Base-by-base conservation (phyloP, 495 filamentous ascomycete genomes). In the Aspergillus carlsbadensis region DNA sequence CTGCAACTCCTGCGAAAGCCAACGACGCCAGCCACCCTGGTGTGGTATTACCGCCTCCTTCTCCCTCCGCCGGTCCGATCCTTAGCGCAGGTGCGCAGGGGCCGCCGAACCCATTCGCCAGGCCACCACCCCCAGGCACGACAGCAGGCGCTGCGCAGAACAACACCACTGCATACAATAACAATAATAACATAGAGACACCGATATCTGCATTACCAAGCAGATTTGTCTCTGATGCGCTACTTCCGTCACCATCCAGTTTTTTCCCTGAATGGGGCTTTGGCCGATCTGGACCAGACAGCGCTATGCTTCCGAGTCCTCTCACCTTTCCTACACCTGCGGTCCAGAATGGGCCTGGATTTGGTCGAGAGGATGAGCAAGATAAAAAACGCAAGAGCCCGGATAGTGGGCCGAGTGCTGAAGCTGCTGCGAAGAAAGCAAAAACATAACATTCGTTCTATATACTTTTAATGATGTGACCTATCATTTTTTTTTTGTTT, bases 201-300 rank as follows among this genome's bases (percentile, higher is more conserved):
- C 94, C 94, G 0, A 92, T 96, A n/a, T 97, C 93, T n/a, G 93
- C 94, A 3, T 78, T 98, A 7, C 94, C 94, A 2, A 94, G 89
- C 45, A 83, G 92, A 21, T 97, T 98, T 69, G 85, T 96, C 41
- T 87, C 85, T 24, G 87, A 90, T 60, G 87, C 88, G 7, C 83
- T 95, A 29, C 79, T 97, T 18, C 92, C 94, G 1, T 91, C 87
- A 39, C 94, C 94, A 2, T 91, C 85, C 51, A 88, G 82, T 57
- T 97, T 98, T 72, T 98, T 96, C 69, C 85, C 90, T 0, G 92
- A 96, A 58, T 97, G 92, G 94, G 84, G 86, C 53, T 84, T 86
- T 68, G 79, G 82, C 71, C 82, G 75, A 57, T 72, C 72, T 5
- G 83, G 83, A 6, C 82, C 74, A 40, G 87, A 91, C 54, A 86